These are phyloP conservation scores for Hypoxylon lenormandii DNA, from an alignment of 495 filamentous ascomycete species.

Conservation along the genomic window DNA sequence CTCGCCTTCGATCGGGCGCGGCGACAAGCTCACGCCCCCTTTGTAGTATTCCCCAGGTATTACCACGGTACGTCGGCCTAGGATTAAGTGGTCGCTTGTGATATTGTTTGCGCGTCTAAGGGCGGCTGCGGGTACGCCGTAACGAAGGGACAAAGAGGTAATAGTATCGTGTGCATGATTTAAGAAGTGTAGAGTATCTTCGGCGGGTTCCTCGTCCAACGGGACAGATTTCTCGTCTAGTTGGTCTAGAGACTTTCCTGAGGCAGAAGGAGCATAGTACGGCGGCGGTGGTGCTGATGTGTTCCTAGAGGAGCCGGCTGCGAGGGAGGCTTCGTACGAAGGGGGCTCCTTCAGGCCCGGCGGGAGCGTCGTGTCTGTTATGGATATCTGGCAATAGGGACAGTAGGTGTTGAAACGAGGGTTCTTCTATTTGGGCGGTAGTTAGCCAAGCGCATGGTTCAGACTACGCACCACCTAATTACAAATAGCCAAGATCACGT, in stretches of 20 bases:
- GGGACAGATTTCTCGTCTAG: constrained; percentile 46
- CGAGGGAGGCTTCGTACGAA: constrained; percentile 62
- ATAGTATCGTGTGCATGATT: constrained; percentile 71
- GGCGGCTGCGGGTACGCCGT: constrained; percentile 68
- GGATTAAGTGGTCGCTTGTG: constrained; percentile 72
- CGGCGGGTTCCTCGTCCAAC: constrained; percentile 46
- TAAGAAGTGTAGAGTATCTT: constrained; percentile 76
- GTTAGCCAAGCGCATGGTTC: constrained; percentile 17
- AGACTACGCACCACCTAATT: not conserved
- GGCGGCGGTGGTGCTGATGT: constrained; percentile 55
- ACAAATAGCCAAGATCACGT: not conserved
- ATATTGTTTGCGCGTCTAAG: constrained; percentile 73
- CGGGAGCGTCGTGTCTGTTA: constrained; percentile 63
- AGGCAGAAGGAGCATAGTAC: constrained; percentile 48
- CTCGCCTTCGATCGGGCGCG: constrained; percentile 73
- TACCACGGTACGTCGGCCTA: constrained; percentile 71
- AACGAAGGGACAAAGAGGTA: constrained; percentile 72
- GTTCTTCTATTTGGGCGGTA: constrained; percentile 64
- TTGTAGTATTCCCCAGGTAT: constrained; percentile 76
- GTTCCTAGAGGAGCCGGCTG: constrained; percentile 41
- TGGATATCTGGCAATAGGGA: constrained; percentile 63
- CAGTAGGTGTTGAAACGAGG: constrained; percentile 77
- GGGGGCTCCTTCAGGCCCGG: constrained; percentile 70
- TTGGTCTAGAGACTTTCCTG: constrained; percentile 20
- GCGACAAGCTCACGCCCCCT: constrained; percentile 71